phyloP scores from a whole-genome alignment of 1,139 yeast species.

The Suhomyces ambrosiae region DNA sequence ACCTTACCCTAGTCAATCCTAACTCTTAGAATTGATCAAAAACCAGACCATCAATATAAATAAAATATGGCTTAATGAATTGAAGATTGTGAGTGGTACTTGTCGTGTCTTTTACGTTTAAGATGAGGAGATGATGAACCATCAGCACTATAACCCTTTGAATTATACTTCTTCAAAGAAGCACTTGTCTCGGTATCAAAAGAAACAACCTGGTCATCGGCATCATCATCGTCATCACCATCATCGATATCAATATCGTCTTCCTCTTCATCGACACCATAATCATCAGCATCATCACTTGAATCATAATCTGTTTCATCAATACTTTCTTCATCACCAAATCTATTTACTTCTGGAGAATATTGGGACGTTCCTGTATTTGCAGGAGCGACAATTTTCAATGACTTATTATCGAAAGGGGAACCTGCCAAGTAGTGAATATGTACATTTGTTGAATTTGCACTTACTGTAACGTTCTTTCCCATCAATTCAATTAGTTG shows the following conservation, averaged over 20 bases:
- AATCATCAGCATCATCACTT: constrained; percentile 12
- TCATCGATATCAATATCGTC: constrained; percentile 17
- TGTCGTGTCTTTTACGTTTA: constrained; percentile 26
- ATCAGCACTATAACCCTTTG: constrained; percentile 31
- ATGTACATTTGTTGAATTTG: constrained; percentile 6
- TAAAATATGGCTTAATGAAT: not conserved
- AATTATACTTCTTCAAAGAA: constrained; percentile 21
- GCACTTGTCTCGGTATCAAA: constrained; percentile 1
- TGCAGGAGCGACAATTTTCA: not conserved
- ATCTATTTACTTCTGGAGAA: not conserved
- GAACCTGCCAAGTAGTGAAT: constrained; percentile 15
- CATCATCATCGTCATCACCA: constrained; percentile 13
- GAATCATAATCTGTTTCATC: constrained; percentile 12
- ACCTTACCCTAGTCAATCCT: not conserved
- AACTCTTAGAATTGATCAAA: not conserved
- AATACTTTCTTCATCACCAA: constrained; percentile 7
- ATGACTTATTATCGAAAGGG: not conserved
- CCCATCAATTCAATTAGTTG: constrained; percentile 69
- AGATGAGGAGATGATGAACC: constrained; percentile 42
- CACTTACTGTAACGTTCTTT: constrained; percentile 22
- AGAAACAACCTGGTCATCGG: constrained; percentile 7
- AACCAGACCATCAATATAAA: not conserved
- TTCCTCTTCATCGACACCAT: constrained; percentile 14
- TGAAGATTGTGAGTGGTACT: constrained; percentile 1
- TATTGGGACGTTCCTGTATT: not conserved